Conservation (phyloP, 2,329 filamentous ascomycete genomes). For the Colletotrichum musae region DNA sequence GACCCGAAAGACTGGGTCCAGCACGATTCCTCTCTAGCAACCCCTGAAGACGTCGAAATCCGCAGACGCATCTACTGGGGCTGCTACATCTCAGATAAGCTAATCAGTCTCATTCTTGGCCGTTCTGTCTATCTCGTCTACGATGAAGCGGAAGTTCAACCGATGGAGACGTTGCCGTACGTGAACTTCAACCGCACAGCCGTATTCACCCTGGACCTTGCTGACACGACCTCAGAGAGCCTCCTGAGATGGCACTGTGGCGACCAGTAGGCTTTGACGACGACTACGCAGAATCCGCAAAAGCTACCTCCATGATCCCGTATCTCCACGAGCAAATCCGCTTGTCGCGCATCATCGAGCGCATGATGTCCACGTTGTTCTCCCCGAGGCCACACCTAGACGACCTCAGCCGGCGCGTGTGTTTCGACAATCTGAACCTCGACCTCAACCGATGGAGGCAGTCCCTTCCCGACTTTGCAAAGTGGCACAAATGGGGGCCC, state of each 20-base stretch:
- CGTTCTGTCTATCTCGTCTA: conserved; percentile 40
- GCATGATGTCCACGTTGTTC: conserved; percentile 43
- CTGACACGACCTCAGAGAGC: conserved; percentile 27
- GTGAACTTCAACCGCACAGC: background rate
- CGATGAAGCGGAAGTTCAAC: conserved; percentile 38
- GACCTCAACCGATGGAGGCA: conserved; percentile 44
- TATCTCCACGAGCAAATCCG: conserved; percentile 44
- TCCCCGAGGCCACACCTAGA: conserved; percentile 17
- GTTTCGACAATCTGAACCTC: conserved; percentile 42
- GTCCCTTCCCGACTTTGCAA: conserved; percentile 39
- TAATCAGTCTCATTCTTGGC: conserved; percentile 43
- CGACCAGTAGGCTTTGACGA: conserved; percentile 44
- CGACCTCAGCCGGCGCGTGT: conserved; percentile 15
- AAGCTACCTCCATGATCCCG: conserved; percentile 38
- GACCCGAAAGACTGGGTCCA: conserved; percentile 45
- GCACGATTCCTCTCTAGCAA: conserved; percentile 42
- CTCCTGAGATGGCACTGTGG: conserved; percentile 44
- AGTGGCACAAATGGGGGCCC: conserved; percentile 44
- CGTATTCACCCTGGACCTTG: background rate
- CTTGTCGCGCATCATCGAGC: conserved; percentile 42
- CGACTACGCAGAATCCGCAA: background rate
- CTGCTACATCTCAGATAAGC: conserved; percentile 48
- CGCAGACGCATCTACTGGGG: conserved; percentile 50
- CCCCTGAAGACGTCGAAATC: conserved; percentile 46
- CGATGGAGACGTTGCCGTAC: conserved; percentile 30